phyloP scores from a whole-genome alignment of 495 filamentous ascomycete genomes.

The Glutinoglossum americanum region DNA sequence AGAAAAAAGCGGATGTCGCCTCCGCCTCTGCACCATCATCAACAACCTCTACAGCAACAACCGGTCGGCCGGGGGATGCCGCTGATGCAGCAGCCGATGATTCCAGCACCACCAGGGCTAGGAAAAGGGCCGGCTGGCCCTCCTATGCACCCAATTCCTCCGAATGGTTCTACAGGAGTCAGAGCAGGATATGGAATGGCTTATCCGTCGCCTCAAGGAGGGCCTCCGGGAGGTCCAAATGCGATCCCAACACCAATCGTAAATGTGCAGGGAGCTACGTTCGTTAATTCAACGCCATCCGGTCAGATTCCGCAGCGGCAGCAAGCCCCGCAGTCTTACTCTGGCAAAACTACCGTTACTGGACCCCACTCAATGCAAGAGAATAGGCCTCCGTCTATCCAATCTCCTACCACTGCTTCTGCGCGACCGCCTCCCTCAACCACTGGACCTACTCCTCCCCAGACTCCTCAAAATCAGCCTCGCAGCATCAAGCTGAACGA shows the following conservation, averaged over 20 bases:
- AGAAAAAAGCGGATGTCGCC: conserved; percentile 40
- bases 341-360: background rate
- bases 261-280: background rate
- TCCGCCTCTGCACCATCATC: background rate
- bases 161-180: background rate
- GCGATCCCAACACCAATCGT: background rate
- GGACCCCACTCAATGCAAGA: background rate
- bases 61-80: conserved; percentile 47
- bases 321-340: background rate
- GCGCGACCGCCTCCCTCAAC: background rate
- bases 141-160: background rate
- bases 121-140: background rate
- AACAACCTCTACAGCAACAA: background rate
- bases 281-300: background rate
- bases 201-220: background rate
- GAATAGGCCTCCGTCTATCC: background rate
- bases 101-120: background rate
- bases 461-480: background rate
- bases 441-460: background rate
- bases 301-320: background rate
- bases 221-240: background rate
- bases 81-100: conserved; percentile 39
- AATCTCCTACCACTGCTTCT: background rate
- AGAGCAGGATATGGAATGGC: background rate
- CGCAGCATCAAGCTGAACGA: background rate